Evolutionary conservation across 805 yeast species (phyloP).

Genomic region (Kurtzmaniella fragi): DNA sequence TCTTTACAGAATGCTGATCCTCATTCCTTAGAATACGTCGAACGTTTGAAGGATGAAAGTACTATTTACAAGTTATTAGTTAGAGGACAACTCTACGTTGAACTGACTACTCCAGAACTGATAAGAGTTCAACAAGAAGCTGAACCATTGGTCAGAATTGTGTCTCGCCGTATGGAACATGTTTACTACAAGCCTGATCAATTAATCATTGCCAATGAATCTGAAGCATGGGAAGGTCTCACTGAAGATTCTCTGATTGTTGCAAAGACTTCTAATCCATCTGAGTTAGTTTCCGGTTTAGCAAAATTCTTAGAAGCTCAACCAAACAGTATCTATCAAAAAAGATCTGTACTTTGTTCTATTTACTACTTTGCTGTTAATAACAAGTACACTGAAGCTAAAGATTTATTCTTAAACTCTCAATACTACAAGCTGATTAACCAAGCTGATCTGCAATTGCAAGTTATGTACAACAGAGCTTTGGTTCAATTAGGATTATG

Average conservation of each 20-base stretch:
- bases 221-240: conserved; percentile 64
- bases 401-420: conserved; percentile 82
- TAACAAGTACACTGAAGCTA: conserved; percentile 76
- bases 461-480: conserved; percentile 91
- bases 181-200: conserved; percentile 85
- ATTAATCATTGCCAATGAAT: conserved; percentile 66
- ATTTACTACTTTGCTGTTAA: conserved; percentile 90
- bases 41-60: conserved; percentile 84
- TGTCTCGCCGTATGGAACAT: conserved; percentile 84
- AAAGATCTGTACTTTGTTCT: conserved; percentile 78
- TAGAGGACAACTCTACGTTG: conserved; percentile 83
- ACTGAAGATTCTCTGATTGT: conserved; percentile 21
- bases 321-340: conserved; percentile 62
- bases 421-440: conserved; percentile 81
- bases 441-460: conserved; percentile 78
- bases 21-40: conserved; percentile 89
- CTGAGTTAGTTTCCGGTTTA: conserved; percentile 56
- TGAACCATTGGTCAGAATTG: conserved; percentile 66
- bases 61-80: conserved; percentile 69
- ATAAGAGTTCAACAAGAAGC: conserved; percentile 36
- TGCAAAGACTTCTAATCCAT: conserved; percentile 33
- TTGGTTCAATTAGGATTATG: conserved; percentile 92
- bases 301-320: conserved; percentile 64
- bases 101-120: conserved; percentile 47
- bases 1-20: conserved; percentile 89